These are phyloP conservation scores for Dictyostelium intermedium DNA, from an alignment of 78 protist genomes.

Conservation along the genomic window DNA sequence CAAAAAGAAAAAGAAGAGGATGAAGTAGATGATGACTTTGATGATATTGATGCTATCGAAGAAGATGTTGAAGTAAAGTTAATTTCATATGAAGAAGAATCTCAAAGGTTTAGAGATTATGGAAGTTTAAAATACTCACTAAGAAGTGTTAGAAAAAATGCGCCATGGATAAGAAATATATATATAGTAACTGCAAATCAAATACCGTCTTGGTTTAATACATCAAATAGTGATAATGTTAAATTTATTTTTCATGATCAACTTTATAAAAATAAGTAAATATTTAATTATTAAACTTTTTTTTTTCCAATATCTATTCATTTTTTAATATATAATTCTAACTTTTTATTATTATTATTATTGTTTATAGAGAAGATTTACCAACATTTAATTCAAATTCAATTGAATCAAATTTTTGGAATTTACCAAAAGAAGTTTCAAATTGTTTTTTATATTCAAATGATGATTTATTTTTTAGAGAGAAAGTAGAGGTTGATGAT, in stretches of 20 bases:
- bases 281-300: not conserved
- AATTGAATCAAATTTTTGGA: conserved; percentile 38
- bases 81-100: not conserved
- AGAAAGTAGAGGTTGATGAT: not conserved
- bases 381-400: conserved; percentile 37
- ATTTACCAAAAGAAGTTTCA: conserved; percentile 34
- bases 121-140: conserved; percentile 47
- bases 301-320: no score
- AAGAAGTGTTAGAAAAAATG: conserved; percentile 29
- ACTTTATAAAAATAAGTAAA: not conserved
- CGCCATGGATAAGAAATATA: conserved; percentile 16
- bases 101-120: conserved; percentile 35
- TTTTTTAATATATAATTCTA: not conserved
- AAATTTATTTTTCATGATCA: not conserved
- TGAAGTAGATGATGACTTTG: no score
- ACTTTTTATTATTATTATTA: not conserved
- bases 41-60: no score
- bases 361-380: conserved; percentile 7
- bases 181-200: conserved; percentile 9
- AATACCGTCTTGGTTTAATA: conserved; percentile 26
- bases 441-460: conserved; percentile 43
- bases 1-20: no score
- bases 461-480: conserved; percentile 23
- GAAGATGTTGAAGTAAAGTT: no score
- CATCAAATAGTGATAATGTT: not conserved